Percentiles rank a stretch among this genome's conserved stretches.
Conservation (phyloP, 2,329 filamentous ascomycete species). For the Balansia obtecta region DNA sequence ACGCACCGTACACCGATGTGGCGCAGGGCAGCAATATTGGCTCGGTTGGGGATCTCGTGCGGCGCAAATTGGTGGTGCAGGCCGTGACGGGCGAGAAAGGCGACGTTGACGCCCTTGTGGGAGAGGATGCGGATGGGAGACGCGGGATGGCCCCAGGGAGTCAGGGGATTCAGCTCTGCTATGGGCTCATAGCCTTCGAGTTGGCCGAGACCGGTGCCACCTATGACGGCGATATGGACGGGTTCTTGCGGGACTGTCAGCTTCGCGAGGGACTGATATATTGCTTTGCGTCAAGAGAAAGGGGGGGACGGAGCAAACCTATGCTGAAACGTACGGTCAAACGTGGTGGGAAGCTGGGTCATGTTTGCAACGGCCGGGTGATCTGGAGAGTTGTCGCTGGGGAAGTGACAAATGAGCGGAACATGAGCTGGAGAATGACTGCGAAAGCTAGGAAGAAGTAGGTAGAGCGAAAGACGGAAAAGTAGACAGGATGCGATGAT, state of each 20-base stretch:
- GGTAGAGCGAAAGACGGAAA: not conserved
- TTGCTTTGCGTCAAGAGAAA: not conserved
- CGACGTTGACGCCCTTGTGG: constrained; percentile 70
- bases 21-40: constrained; percentile 96
- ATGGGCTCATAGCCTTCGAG: constrained; percentile 80
- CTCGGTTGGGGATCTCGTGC: constrained; percentile 86
- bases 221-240: constrained; percentile 79
- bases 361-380: constrained; percentile 19
- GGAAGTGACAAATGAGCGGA: not conserved
- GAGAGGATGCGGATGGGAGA: constrained; percentile 75
- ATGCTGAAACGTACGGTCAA: constrained; percentile 36
- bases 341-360: constrained; percentile 43
- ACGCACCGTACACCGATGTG: constrained; percentile 79
- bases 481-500: not conserved
- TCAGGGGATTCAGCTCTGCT: constrained; percentile 61
- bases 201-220: constrained; percentile 82
- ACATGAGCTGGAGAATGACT: not conserved
- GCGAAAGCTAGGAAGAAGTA: not conserved
- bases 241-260: constrained; percentile 32
- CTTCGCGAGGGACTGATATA: not conserved
- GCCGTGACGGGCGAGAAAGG: constrained; percentile 91
- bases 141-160: constrained; percentile 78
- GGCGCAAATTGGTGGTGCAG: constrained; percentile 79
- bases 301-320: not conserved
- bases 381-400: not conserved